Percentiles rank a stretch among this genome's conserved stretches.
These are phyloP conservation scores for Rhinocladiella mackenziei DNA, from an alignment of 2,329 filamentous ascomycete genomes.

Conservation along the genomic window DNA sequence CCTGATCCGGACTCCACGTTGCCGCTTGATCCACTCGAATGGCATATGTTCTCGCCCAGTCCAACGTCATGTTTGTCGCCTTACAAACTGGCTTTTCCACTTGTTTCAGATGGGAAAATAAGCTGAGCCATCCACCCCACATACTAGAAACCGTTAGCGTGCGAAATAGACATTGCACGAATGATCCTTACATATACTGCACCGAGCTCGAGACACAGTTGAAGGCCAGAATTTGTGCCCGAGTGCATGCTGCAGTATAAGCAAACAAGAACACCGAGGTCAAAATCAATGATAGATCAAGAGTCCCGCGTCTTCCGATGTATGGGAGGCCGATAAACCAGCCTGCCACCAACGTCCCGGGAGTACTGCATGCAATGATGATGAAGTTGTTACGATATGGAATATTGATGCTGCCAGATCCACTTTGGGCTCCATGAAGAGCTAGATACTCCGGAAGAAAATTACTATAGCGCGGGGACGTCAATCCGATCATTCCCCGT, in stretches of 20 bases:
- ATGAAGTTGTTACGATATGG: constrained; percentile 69
- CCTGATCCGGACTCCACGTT: no score
- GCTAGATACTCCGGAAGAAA: constrained; percentile 52
- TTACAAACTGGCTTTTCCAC: no score
- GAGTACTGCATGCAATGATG: constrained; percentile 63
- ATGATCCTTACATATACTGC: no score
- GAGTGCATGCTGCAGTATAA: constrained; percentile 64
- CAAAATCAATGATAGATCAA: constrained; percentile 59
- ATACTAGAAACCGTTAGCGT: no score
- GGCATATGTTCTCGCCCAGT: no score
- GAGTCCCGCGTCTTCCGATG: constrained; percentile 68
- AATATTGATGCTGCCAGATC: constrained; percentile 64
- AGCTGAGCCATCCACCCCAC: no score
- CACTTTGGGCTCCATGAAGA: constrained; percentile 63
- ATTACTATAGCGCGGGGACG: constrained; percentile 73
- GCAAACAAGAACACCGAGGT: constrained; percentile 68
- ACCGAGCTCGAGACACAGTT: no score
- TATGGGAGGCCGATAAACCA: constrained; percentile 56
- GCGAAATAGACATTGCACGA: no score
- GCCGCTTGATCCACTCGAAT: no score
- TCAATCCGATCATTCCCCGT: constrained; percentile 68
- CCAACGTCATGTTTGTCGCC: no score
- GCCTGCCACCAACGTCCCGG: constrained; percentile 65
- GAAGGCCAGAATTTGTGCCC: constrained; percentile 62
- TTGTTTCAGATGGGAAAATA: no score